A percentile compares a stretch with the other conserved stretches of the same genome.
Evolutionary conservation across 73 alveolate genomes (phyloP).

Genomic region (Strombidium stylifer): DNA sequence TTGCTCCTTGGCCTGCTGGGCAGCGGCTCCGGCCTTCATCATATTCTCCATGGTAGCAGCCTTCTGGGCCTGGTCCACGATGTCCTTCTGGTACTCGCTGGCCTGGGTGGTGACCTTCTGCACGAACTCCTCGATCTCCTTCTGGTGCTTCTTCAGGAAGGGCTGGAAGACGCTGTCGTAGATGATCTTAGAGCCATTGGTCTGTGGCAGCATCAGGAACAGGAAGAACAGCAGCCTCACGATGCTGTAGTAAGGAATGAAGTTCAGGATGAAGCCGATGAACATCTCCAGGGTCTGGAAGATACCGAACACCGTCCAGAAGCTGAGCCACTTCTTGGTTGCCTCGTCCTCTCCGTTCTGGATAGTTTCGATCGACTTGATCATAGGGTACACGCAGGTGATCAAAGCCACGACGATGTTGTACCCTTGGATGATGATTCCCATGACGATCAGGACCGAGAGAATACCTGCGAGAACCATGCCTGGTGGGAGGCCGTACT

Average conservation of each 20-base stretch:
- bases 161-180: constrained; percentile 37
- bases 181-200: constrained; percentile 60
- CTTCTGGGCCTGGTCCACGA: background rate
- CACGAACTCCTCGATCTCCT: constrained; percentile 15
- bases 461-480: constrained; percentile 15
- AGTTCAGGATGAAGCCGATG: constrained; percentile 51
- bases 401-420: constrained; percentile 66
- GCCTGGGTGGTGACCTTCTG: constrained; percentile 21
- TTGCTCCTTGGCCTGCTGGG: no score
- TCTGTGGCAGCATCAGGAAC: constrained; percentile 80
- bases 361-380: constrained; percentile 79
- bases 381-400: constrained; percentile 81
- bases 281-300: constrained; percentile 67
- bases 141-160: constrained; percentile 24
- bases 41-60: no score
- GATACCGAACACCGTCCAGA: constrained; percentile 79
- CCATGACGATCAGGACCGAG: constrained; percentile 1
- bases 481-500: constrained; percentile 33
- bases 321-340: constrained; percentile 85
- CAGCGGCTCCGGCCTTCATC: no score
- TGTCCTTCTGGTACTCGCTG: background rate
- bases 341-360: constrained; percentile 67
- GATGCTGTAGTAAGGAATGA: constrained; percentile 78
- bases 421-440: constrained; percentile 55
- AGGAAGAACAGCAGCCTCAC: constrained; percentile 72